Evolutionary conservation across 768 basidiomycete species (phyloP).

Genomic region (Lentinula guzmanii): DNA sequence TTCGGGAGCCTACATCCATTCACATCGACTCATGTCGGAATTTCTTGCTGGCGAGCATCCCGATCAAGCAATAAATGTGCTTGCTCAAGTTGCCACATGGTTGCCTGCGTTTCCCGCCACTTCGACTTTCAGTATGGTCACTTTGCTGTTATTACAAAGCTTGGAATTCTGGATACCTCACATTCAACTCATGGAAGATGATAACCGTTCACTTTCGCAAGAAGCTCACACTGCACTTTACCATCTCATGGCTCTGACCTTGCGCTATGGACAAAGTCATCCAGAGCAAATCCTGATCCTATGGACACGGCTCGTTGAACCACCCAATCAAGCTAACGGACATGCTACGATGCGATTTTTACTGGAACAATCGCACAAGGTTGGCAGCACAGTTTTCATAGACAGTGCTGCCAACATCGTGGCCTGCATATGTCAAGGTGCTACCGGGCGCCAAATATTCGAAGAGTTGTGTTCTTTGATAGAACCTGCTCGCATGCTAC

Average conservation of each 20-base stretch:
- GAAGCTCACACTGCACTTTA: conserved; percentile 65
- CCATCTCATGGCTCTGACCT: conserved; percentile 78
- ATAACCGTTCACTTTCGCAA: conserved; percentile 45
- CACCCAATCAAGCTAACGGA: conserved; percentile 66
- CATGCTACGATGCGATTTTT: conserved; percentile 79
- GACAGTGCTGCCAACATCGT: conserved; percentile 76
- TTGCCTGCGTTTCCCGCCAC: conserved; percentile 58
- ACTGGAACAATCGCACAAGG: conserved; percentile 81
- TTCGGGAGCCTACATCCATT: conserved; percentile 72
- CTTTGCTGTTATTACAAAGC: conserved; percentile 65
- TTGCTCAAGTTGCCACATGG: conserved; percentile 67
- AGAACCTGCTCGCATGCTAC: conserved; percentile 81
- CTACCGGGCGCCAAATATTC: conserved; percentile 66
- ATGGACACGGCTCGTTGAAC: conserved; percentile 74
- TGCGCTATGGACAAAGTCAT: conserved; percentile 66
- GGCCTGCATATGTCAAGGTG: conserved; percentile 76
- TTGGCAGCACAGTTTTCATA: conserved; percentile 74
- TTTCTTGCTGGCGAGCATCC: conserved; percentile 77
- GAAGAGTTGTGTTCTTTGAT: conserved; percentile 82
- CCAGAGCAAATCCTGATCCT: conserved; percentile 76
- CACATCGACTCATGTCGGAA: conserved; percentile 72
- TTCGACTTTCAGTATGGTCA: conserved; percentile 36
- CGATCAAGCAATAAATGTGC: conserved; percentile 53
- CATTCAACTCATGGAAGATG: conserved; percentile 63
- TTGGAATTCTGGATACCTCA: conserved; percentile 81